phyloP scores from a whole-genome alignment of 306 rosid genomes.

The Quercus gilva region DNA sequence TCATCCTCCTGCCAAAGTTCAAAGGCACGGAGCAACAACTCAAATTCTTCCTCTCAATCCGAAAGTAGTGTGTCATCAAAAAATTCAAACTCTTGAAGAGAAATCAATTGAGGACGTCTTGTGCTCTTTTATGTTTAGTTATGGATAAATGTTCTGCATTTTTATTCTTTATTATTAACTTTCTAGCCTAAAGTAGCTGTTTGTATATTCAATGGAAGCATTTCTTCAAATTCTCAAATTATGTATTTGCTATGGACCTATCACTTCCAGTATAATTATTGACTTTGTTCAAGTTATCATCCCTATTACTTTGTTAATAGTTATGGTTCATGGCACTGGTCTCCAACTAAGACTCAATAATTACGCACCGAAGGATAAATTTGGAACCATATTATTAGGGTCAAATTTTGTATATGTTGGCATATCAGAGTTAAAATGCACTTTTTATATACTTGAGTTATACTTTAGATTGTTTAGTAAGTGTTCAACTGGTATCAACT shows the following conservation, averaged over 20 bases:
- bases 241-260: background rate
- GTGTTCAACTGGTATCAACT: too few relatives aligned
- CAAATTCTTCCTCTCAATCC: constrained; percentile 39
- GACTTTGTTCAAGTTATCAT: background rate
- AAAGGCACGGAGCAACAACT: constrained; percentile 33
- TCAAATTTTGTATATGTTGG: too few relatives aligned
- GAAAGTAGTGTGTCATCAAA: constrained; percentile 28
- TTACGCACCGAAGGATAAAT: too few relatives aligned
- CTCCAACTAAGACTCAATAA: too few relatives aligned
- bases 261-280: background rate
- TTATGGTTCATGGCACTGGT: background rate
- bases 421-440: too few relatives aligned
- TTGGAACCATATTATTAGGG: constrained; percentile 30
- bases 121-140: background rate
- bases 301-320: background rate
- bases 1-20: constrained; percentile 54
- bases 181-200: background rate
- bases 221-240: background rate
- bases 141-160: background rate
- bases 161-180: background rate
- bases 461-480: too few relatives aligned
- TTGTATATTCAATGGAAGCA: background rate
- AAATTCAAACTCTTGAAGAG: constrained; percentile 22
- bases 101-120: constrained; percentile 2
- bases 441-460: too few relatives aligned